These are phyloP conservation scores for Beauveria asiatica DNA, from an alignment of 2,329 filamentous ascomycete species.

Conservation along the genomic window DNA sequence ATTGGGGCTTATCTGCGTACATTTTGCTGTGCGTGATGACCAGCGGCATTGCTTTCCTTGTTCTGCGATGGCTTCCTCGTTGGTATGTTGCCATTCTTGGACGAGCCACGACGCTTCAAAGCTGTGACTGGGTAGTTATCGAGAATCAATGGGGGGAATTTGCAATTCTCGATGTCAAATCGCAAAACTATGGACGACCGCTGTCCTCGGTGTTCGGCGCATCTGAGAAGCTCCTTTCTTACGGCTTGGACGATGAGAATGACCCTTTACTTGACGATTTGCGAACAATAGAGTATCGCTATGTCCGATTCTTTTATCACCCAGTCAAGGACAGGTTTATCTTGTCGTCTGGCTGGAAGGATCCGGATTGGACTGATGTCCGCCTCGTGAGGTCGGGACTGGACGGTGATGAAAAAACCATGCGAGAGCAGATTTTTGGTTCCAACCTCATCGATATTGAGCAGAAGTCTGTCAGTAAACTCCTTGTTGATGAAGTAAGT, in stretches of 20 bases:
- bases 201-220: slow-evolving; percentile 59
- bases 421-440: slow-evolving; percentile 80
- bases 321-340: slow-evolving; percentile 83
- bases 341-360: slow-evolving; percentile 85
- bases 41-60: slow-evolving; percentile 68
- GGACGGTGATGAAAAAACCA: slow-evolving; percentile 78
- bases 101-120: slow-evolving; percentile 54
- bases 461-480: slow-evolving; percentile 73
- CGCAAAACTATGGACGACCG: slow-evolving; percentile 43
- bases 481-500: slow-evolving; percentile 77
- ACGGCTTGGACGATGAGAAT: slow-evolving; percentile 49
- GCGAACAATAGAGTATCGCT: slow-evolving; percentile 80
- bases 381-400: slow-evolving; percentile 68
- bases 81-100: slow-evolving; percentile 77
- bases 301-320: slow-evolving; percentile 88
- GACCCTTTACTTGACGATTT: slow-evolving; percentile 70
- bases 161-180: slow-evolving; percentile 60
- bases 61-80: slow-evolving; percentile 82
- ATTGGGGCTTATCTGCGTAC: slow-evolving; percentile 61
- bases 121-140: slow-evolving; percentile 85
- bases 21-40: slow-evolving; percentile 61
- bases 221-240: slow-evolving; percentile 49
- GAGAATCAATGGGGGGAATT: slow-evolving; percentile 98
- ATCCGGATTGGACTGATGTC: slow-evolving; percentile 78
- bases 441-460: slow-evolving; percentile 87